These are phyloP conservation scores for Neurospora sp. DNA, from an alignment of 2,329 filamentous ascomycete species.

Conservation along the genomic window DNA sequence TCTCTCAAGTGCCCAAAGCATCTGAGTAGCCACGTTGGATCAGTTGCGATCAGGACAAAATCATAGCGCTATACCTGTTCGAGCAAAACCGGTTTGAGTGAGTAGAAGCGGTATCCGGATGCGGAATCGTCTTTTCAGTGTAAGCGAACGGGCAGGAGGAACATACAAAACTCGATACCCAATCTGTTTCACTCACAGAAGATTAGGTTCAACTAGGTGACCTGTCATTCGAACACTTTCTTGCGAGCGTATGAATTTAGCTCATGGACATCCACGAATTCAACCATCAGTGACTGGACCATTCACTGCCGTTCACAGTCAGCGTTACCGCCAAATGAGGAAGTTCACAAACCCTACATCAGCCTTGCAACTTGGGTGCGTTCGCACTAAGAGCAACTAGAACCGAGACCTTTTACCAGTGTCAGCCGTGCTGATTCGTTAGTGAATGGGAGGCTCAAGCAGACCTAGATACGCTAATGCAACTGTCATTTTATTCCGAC, in stretches of 20 bases:
- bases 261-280: not conserved
- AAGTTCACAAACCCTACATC: not conserved
- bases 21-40: not conserved
- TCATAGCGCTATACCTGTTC: not conserved
- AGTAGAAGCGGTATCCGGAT: not conserved
- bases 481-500: not conserved
- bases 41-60: not conserved
- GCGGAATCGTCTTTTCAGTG: not conserved
- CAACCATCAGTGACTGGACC: not conserved
- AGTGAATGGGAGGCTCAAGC: not conserved
- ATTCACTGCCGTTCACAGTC: not conserved
- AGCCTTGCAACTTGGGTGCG: not conserved
- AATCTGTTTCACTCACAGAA: not conserved
- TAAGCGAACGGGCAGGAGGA: not conserved
- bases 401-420: not conserved
- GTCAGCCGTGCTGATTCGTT: not conserved
- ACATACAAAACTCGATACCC: not conserved
- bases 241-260: not conserved
- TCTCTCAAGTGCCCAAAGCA: not conserved
- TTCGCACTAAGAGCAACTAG: not conserved
- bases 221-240: not conserved
- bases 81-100: not conserved
- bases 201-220: not conserved
- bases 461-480: not conserved
- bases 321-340: not conserved